These are phyloP conservation scores for Leccinum aurantiacum DNA, from an alignment of 768 basidiomycete species.

Conservation along the genomic window DNA sequence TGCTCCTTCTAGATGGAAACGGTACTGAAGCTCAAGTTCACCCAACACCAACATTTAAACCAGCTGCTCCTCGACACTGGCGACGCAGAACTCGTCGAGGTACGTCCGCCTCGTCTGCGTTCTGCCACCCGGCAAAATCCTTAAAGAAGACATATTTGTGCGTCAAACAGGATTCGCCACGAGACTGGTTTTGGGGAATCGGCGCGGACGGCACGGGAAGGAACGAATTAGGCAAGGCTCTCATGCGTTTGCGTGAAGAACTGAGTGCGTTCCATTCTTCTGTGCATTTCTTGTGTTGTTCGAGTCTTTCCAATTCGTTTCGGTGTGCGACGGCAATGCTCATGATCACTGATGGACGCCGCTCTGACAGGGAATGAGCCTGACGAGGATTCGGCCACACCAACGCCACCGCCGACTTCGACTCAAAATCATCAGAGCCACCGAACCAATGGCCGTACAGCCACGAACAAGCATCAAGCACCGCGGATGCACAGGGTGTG, in stretches of 20 bases:
- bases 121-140: background rate
- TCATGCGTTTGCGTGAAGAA: conserved; percentile 59
- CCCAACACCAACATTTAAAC: conserved; percentile 59
- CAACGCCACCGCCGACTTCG: background rate
- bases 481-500: conserved; percentile 19
- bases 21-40: conserved; percentile 64
- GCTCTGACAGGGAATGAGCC: conserved; percentile 13
- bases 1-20: conserved; percentile 55
- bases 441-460: background rate
- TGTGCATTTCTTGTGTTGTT: background rate
- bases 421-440: conserved; percentile 7
- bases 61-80: conserved; percentile 65
- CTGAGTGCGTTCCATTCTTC: conserved; percentile 39
- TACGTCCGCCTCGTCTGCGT: conserved; percentile 26
- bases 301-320: background rate
- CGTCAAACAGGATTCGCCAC: conserved; percentile 58
- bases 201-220: conserved; percentile 64
- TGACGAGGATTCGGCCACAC: background rate
- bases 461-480: conserved; percentile 8
- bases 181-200: conserved; percentile 76
- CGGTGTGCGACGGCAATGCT: conserved; percentile 1
- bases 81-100: conserved; percentile 67
- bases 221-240: conserved; percentile 72
- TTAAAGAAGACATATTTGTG: background rate
- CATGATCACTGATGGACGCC: background rate